Evolutionary conservation across 2,329 filamentous ascomycete genomes (phyloP), one percentile per base, ranked within the genome.

Genomic region (Microsporum canis): DNA sequence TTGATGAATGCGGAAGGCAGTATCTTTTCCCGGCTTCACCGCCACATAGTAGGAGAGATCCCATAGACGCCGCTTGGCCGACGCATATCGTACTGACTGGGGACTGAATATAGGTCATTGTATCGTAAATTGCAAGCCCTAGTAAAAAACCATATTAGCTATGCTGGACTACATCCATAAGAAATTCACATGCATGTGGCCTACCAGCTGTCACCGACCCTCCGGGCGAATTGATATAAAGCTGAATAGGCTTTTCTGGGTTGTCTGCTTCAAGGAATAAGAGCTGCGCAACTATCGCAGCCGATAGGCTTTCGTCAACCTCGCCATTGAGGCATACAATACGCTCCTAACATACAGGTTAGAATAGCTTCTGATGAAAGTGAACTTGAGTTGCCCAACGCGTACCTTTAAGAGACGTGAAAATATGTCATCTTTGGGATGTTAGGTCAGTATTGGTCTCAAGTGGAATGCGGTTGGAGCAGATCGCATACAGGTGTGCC

Each of bases 191-290:
- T 47, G 51, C 33, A 51, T 17, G 34, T 2, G 5, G 63, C 71
- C 45, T 70, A 82, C 83, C 84, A 1, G 94, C 92, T 64, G 88
- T 92, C 45, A 99, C 91, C 47, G 88, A 92, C 61, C 94, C 94
- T 57, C 94, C 94, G 0, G 92, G 92, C 0, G 89, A 95, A 78
- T 99, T 96, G 74, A 99, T 99, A 75, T 99, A 99, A 73, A 99
- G 88, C 59, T 89, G 94, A 66, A 99, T 97, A 10, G 91, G 88
- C 73, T 96, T 96, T 61, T 95, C 85, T 2, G 92, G 91, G 70
- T 89, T 90, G 71, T 99, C 94, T 69, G 92, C 94, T 80, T 99
- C 95, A 74, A 99, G 90, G 83, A 91, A 99, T 65, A 99, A 87
- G 27, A 99, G 85, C 73, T 99, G 95, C 1, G 94, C 90, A 33